Base-by-base conservation (phyloP, 805 yeast species). In the Sungouiozyma intestinalis region DNA sequence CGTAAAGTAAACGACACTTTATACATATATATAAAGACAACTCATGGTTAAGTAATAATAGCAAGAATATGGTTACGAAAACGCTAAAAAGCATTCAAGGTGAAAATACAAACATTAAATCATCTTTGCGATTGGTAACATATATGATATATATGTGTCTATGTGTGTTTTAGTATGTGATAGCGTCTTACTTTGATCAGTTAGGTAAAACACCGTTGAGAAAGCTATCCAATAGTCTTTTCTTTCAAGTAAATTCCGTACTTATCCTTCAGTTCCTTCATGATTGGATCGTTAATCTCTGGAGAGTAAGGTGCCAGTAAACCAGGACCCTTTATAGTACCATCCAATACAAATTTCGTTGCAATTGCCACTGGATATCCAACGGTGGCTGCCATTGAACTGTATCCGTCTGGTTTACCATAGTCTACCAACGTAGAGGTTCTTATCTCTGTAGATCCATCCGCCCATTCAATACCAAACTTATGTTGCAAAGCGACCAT, bases 361-460 rank as follows among this genome's bases (percentile, higher is more conserved):
- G 97, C 98, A 63, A 92, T 94, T 42, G 96, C 96, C 69, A 95
- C 90, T 52, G 98, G 98, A 49, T 87, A 90, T 72, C 98, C 98
- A 43, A 92, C 98, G 50, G 85, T 77, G 64, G 90, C 88, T 52
- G 98, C 98, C 98, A 92, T 92, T 31, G 97, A 88, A 34, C 95
- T 82, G 79, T 90, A 92, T 42, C 92, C 90, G 47, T 88, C 86
- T 42, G 73, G 71, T 48, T 76, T 69, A 71, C 98, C 98, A 67
- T 85, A 85, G 66, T 87, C 95, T 32, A 88, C 90, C 61, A 92
- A 72, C 46, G 98, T 92, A 16, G 97, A 84, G 45, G 97, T 88
- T 75, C 97, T 87, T 48, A 81, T 76, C 71, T 92, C 97, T 43
- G 74, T 76, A 51, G 77, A 66, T 53, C 97, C 97, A 58, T 92